Evolutionary conservation across 225 moss, liverwort and hornwort species (phyloP), one percentile per base, ranked within the genome.

Genomic region (Bryum argenteum): DNA sequence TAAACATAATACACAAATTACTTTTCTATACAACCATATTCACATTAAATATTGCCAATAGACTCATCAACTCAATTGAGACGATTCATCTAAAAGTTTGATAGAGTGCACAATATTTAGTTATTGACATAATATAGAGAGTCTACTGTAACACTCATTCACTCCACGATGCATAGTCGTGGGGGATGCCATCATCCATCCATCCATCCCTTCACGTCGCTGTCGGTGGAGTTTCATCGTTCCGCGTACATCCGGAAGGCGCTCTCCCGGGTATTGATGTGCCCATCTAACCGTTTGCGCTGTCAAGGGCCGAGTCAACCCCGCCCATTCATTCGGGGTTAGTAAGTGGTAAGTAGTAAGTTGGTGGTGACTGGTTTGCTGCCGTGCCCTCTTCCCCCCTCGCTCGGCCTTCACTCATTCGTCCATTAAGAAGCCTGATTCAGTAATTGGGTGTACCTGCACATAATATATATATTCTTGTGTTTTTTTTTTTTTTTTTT

Each of bases 231-330:
- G 16, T 6, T 17, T 1, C 55, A 68, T 55, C 22, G 41, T 55
- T 56, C 56, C 43, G 0, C 23, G 3, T 41, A 21, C 68, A 17
- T 55, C 23, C 43, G 3, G 3, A n/a, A 0, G 23, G 21, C 9
- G 9, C 20, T 7, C n/a, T n/a, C 2, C 18, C 21, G 54, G 7
- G 22, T 11, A 23, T 23, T 23, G 23, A 55, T 23, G 42, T 23
- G 11, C 26, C 0, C 54, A 44, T 58, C 28, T 69, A 57, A 69
- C 69, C 69, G 69, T 69, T 69, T 69, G 58, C 18, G 69, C 24
- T 56, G 69, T 69, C 43, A 54, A 48, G 11, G 44, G 44, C 2
- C 17, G 54, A 17, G 69, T 56, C 69, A 69, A 57, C 56, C n/a
- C 69, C 56, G 56, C 17, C 48, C 56, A 69, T 57, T 43, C 56